Evolutionary conservation across 2,329 filamentous ascomycete species (phyloP).

Genomic region (Penicillium sp.): DNA sequence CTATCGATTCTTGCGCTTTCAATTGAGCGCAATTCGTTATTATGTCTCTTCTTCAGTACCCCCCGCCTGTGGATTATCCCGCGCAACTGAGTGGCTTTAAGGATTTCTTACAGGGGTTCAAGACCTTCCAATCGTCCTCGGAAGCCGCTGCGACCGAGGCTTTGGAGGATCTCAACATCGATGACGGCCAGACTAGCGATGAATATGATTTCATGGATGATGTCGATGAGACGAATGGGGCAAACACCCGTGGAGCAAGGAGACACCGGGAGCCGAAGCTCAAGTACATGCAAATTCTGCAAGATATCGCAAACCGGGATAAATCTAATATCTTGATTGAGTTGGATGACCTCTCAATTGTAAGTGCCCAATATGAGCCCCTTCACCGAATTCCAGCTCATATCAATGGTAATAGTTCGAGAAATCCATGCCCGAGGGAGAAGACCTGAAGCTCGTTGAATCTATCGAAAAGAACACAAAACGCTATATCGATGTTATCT

Average conservation of each 20-base stretch:
- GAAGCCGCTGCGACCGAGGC: slow-evolving; percentile 71
- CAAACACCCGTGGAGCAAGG: slow-evolving; percentile 48
- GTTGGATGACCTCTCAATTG: slow-evolving; percentile 77
- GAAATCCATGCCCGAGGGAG: slow-evolving; percentile 64
- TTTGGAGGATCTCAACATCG: slow-evolving; percentile 78
- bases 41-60: slow-evolving; percentile 85
- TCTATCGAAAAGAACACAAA: slow-evolving; percentile 89
- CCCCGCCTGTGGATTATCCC: slow-evolving; percentile 78
- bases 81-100: slow-evolving; percentile 79
- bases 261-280: slow-evolving; percentile 60
- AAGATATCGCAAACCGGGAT: slow-evolving; percentile 79
- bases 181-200: slow-evolving; percentile 81
- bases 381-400: slow-evolving; percentile 1
- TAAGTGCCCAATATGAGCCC: slow-evolving; percentile 41
- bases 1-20: slow-evolving; percentile 21
- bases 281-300: slow-evolving; percentile 87
- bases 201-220: slow-evolving; percentile 94
- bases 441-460: slow-evolving; percentile 65
- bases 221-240: slow-evolving; percentile 56
- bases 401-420: slow-evolving; percentile 62
- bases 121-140: slow-evolving; percentile 65
- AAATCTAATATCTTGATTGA: slow-evolving; percentile 79
- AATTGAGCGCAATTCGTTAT: slow-evolving; percentile 22
- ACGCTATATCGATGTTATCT: slow-evolving; percentile 91
- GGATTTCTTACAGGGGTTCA: slow-evolving; percentile 84